A percentile compares a stretch with the other conserved stretches of the same genome.
Conservation (phyloP, 495 filamentous ascomycete genomes). For the Lophiotrema nucula region DNA sequence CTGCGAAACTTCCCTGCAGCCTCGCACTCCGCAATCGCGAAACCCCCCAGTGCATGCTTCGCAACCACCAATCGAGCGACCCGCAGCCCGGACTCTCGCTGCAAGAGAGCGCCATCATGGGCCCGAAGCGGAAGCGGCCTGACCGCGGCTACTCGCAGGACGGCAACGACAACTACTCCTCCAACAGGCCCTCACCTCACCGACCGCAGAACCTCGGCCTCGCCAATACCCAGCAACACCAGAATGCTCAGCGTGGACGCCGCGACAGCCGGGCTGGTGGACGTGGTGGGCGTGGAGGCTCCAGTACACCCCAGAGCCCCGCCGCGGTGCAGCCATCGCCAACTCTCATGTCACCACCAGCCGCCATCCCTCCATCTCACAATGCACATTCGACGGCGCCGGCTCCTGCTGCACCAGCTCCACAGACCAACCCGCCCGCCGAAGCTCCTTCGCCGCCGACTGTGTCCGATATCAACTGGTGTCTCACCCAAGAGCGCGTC, state of each 20-base stretch:
- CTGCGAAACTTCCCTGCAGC: background rate
- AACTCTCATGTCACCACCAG: constrained; percentile 22
- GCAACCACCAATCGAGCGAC: too few relatives aligned
- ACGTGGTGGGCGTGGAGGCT: constrained; percentile 47
- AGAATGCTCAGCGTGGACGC: constrained; percentile 32
- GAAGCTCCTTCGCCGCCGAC: constrained; percentile 1
- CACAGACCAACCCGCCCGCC: background rate
- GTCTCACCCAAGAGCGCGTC: constrained; percentile 35
- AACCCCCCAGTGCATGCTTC: constrained; percentile 20
- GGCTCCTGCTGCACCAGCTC: background rate
- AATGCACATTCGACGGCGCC: constrained; percentile 30
- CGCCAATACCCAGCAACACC: constrained; percentile 58
- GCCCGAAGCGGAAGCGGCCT: constrained; percentile 58
- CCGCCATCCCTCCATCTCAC: constrained; percentile 11
- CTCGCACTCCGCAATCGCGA: background rate
- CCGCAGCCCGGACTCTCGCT: constrained; percentile 14
- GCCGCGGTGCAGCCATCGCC: constrained; percentile 13
- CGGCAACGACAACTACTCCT: constrained; percentile 54
- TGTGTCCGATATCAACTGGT: constrained; percentile 6
- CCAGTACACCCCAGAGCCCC: constrained; percentile 12
- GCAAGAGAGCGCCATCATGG: constrained; percentile 24
- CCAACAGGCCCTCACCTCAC: constrained; percentile 61
- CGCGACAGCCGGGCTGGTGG: constrained; percentile 19
- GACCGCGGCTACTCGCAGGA: constrained; percentile 56
- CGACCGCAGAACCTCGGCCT: constrained; percentile 59